Conservation (phyloP, 2,329 filamentous ascomycete species). For the Tolypocladium cylindrosporum region DNA sequence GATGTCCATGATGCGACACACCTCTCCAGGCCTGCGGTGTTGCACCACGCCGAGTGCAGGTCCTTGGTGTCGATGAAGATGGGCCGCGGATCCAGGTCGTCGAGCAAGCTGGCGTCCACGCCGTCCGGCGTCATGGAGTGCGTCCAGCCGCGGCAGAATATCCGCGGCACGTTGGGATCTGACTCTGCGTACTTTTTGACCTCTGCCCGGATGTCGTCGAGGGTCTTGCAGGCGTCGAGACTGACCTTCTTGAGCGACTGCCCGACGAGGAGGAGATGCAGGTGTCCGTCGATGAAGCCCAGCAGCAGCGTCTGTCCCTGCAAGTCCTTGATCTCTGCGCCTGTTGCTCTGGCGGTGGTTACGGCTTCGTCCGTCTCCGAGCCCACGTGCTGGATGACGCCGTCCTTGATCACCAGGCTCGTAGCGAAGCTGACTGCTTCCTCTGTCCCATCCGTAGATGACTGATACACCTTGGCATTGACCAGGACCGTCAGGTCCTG, state of each 20-base stretch:
- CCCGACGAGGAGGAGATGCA: constrained; percentile 44
- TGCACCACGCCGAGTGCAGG: constrained; percentile 48
- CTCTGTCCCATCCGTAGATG: neutral
- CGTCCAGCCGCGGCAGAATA: constrained; percentile 47
- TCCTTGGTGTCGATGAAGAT: constrained; percentile 49
- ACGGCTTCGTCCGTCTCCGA: constrained; percentile 14
- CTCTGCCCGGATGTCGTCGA: constrained; percentile 37
- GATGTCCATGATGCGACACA: constrained; percentile 25
- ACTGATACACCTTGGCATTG: constrained; percentile 11
- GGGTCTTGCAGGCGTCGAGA: constrained; percentile 34
- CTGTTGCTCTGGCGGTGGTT: constrained; percentile 11
- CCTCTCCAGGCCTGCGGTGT: constrained; percentile 38
- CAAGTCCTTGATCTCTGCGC: constrained; percentile 16
- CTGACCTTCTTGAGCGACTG: constrained; percentile 41
- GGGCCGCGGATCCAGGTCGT: constrained; percentile 42
- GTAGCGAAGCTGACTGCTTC: constrained; percentile 6
- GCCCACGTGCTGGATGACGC: constrained; percentile 23
- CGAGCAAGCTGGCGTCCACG: constrained; percentile 33
- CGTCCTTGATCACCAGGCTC: constrained; percentile 23
- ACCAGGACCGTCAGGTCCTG: constrained; percentile 6
- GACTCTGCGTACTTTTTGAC: constrained; percentile 34
- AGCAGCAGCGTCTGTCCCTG: constrained; percentile 33
- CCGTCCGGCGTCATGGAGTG: constrained; percentile 35
- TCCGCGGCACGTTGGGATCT: constrained; percentile 35
- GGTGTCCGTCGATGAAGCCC: constrained; percentile 47